These are phyloP conservation scores for Penicillium malachiteum DNA, from an alignment of 495 filamentous ascomycete genomes.

Conservation along the genomic window DNA sequence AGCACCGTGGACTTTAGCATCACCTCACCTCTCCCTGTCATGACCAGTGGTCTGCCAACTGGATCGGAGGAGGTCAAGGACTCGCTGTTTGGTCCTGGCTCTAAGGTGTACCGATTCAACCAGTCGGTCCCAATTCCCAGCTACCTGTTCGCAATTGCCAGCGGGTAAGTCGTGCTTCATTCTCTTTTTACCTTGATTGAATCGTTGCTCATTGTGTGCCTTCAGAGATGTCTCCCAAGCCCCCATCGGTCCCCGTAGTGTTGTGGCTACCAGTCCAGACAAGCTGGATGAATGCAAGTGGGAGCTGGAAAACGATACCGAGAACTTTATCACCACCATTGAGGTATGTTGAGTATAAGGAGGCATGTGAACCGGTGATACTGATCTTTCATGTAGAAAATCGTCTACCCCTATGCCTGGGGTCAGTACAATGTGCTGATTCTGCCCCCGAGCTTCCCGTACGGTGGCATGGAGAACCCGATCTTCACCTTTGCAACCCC, in stretches of 20 bases:
- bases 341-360: constrained; percentile 48
- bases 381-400: constrained; percentile 40
- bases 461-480: constrained; percentile 91
- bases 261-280: constrained; percentile 82
- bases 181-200: neutral
- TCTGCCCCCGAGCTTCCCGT: constrained; percentile 87
- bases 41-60: constrained; percentile 79
- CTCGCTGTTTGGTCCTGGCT: constrained; percentile 26
- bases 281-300: constrained; percentile 80
- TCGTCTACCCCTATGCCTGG: constrained; percentile 89
- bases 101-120: constrained; percentile 72
- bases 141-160: constrained; percentile 90
- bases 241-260: constrained; percentile 78
- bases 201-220: neutral
- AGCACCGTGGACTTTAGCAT: constrained; percentile 86
- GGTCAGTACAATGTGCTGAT: constrained; percentile 92
- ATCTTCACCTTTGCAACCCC: constrained; percentile 92
- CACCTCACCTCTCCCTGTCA: constrained; percentile 78
- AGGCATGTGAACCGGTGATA: too few relatives aligned
- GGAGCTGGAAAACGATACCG: constrained; percentile 86
- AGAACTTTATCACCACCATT: constrained; percentile 84
- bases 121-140: constrained; percentile 91
- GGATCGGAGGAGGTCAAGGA: constrained; percentile 41
- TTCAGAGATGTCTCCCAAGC: constrained; percentile 74
- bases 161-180: constrained; percentile 49